These are phyloP conservation scores for Selaginella tamariscina DNA, from an alignment of 75 land plant species.

Conservation along the genomic window DNA sequence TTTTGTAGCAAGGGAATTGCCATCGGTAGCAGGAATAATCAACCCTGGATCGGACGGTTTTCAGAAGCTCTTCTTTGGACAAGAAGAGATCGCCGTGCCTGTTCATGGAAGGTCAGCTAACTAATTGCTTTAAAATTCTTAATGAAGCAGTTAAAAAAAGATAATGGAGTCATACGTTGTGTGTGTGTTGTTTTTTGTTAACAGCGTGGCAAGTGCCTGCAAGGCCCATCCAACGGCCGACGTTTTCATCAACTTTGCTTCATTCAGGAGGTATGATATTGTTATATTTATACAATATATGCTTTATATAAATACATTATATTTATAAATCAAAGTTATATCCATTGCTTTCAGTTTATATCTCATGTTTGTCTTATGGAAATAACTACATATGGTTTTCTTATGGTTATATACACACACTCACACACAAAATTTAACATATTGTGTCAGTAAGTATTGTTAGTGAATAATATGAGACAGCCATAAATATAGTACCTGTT, in stretches of 20 bases:
- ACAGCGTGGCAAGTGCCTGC: background rate
- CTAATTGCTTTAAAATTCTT: background rate
- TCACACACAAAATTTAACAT: no score
- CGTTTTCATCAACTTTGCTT: constrained; percentile 11
- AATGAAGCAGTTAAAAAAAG: no score
- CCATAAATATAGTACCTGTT: no score
- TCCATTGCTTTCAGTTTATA: no score
- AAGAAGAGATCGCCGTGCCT: constrained; percentile 27
- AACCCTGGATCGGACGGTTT: constrained; percentile 10
- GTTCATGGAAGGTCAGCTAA: constrained; percentile 41
- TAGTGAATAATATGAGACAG: no score
- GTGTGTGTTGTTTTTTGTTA: background rate
- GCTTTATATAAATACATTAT: no score
- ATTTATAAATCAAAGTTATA: no score
- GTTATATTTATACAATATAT: background rate
- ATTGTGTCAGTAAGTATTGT: no score
- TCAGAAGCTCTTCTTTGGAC: constrained; percentile 13
- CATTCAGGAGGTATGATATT: constrained; percentile 1
- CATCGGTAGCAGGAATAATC: constrained; percentile 7
- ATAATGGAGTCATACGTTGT: no score
- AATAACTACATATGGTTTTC: no score
- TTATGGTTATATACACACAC: no score
- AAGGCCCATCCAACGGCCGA: constrained; percentile 7
- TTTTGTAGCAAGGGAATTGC: constrained; percentile 2
- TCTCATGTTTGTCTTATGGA: no score